Base-by-base conservation (phyloP, 441 rosid genomes). In the Macaranga tanarius region DNA sequence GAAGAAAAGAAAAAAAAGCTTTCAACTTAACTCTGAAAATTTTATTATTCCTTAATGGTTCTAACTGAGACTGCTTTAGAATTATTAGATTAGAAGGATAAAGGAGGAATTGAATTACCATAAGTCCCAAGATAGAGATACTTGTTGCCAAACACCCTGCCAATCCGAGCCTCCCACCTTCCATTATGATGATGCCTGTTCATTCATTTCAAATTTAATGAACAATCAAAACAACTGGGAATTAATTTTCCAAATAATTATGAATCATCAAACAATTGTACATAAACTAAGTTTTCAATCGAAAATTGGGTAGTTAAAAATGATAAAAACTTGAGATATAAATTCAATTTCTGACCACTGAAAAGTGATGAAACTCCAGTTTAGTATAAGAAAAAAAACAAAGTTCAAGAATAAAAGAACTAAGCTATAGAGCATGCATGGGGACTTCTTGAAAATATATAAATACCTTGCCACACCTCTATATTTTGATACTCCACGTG, bases 171-270 rank as follows among this genome's bases (percentile, higher is more conserved):
- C 79, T 92, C 99, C 97, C 97, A 95, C 77, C 93, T 87, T 23
- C 99, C 99, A 77, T 92, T 92, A 58, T 92, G 99, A 73, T 95
- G 99, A 79, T 95, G 99, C 79, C 97, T 95, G 86, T 70, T 72
- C 34, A 65, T 62, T 38, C 38, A 71, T 51, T 42, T 23, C 7
- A 17, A 47, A 61, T 20, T 38, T 31, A 26, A 31, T 19, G 2
- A 25, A 7, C 13, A 8, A n/a, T 22, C 1, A 22, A 5, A 9
- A 44, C 16, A 63, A 62, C 5, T 11, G 12, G 26, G 4, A 10
- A 42, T 42, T 42, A 42, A 42, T 42, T 42, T 42, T 42, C 4
- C 38, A 31, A 31, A 31, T 31, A 31, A 31, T 31, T 7, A 6
- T 42, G 0, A 10, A 42, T 5, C 1, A 42, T 38, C 42, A 38